Base-by-base conservation (phyloP, 192 early-diverging fungal genomes). In the Podochytrium sp. region DNA sequence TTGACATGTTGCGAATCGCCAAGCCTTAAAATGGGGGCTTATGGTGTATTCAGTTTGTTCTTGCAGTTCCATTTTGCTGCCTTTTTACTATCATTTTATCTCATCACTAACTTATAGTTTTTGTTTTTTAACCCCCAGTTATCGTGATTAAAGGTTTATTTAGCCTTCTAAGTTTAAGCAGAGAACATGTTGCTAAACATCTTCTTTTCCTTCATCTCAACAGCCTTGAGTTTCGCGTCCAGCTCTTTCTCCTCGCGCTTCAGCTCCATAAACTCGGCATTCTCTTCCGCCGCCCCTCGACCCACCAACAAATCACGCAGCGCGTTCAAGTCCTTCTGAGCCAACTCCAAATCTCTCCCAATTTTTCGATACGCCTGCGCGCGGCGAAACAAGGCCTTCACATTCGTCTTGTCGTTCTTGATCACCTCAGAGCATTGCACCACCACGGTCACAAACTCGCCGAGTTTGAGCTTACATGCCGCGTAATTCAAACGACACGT, bases 271-370 rank as follows among this genome's bases (percentile, higher is more conserved):
- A 64, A 80, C 58, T 86, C 85, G 2, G 69, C n/a, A 27, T 35
- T 1, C 1, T 56, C 58, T 50, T 76, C 75, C 60, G 33, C 50
- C 40, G 32, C 57, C 12, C 71, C 73, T 50, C 40, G 63, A 12
- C 29, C 30, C 18, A 34, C 20, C 32, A 73, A 56, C 53, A 43
- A 49, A 32, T 55, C 51, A 41, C 65, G 33, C n/a, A 80, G 18
- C 29, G 59, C 29, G 1, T 38, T 74, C 67, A 83, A 74, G 67
- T 87, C 86, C 39, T 39, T 39, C 55, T 81, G 73, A 3, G 86
- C 86, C 49, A 88, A 59, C 20, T 88, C 86, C 38, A 88, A 68
- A 62, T 88, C 86, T 39, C 86, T 35, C 3, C 86, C 86, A 34
- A 84, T 72, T n/a, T 73, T 73, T 29, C 65, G 32, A 58, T 80